These are phyloP conservation scores for Tolypocladium endophyticum DNA, from an alignment of 2,329 filamentous ascomycete genomes.

Conservation along the genomic window DNA sequence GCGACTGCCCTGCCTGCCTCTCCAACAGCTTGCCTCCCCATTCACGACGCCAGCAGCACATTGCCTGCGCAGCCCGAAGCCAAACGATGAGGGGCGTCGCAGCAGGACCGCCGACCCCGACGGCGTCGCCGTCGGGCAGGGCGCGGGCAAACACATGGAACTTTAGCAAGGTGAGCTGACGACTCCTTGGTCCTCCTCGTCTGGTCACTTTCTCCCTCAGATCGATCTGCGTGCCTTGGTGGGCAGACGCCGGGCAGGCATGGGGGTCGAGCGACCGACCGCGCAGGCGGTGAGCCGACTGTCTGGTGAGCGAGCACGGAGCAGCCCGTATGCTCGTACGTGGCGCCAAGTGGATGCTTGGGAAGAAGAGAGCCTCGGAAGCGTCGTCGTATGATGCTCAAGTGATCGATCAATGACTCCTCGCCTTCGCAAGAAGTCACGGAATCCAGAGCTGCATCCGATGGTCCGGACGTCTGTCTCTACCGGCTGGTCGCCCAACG, in stretches of 20 bases:
- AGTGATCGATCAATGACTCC: not conserved
- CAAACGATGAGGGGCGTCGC: slow-evolving; percentile 22
- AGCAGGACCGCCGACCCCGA: slow-evolving; percentile 21
- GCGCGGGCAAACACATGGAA: slow-evolving; percentile 27
- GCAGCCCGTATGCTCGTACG: not conserved
- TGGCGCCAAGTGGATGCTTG: not conserved
- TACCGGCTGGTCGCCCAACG: no score
- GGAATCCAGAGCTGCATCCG: not conserved
- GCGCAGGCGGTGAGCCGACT: not conserved
- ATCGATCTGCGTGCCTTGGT: not conserved
- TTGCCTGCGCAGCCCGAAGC: not conserved
- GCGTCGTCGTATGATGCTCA: not conserved
- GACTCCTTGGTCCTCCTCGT: not conserved
- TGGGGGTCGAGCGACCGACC: not conserved
- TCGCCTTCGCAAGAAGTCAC: not conserved
- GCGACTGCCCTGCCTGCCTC: not conserved
- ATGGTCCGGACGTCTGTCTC: no score
- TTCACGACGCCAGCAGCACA: not conserved
- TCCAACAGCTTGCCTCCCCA: not conserved
- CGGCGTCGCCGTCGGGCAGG: slow-evolving; percentile 14
- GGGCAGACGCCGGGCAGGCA: not conserved
- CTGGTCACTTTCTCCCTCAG: not conserved
- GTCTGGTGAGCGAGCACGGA: not conserved
- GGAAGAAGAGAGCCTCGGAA: not conserved
- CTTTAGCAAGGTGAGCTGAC: slow-evolving; percentile 26